A percentile compares a stretch with the other conserved stretches of the same genome.
phyloP scores from a whole-genome alignment of 2,329 filamentous ascomycete species.

The Claviceps citrina region DNA sequence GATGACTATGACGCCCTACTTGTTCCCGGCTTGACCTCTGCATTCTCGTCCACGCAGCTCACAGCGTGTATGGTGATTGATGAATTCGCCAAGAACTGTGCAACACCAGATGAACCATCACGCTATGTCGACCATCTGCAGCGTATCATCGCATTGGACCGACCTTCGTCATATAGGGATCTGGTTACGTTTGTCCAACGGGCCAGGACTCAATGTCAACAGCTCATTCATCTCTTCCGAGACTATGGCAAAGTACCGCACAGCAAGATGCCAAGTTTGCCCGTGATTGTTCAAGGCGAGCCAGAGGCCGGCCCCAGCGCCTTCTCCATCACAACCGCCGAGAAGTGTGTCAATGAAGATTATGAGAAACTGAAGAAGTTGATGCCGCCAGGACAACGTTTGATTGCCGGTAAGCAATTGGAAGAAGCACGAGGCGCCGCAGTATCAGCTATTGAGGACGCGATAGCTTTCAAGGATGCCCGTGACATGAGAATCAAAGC shows the following conservation, averaged over 20 bases:
- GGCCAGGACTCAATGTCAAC: slow-evolving; percentile 79
- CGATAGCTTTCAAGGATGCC: slow-evolving; percentile 60
- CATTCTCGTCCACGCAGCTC: slow-evolving; percentile 74
- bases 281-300: slow-evolving; percentile 88
- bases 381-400: slow-evolving; percentile 74
- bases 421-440: slow-evolving; percentile 61
- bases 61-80: slow-evolving; percentile 72
- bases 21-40: slow-evolving; percentile 50
- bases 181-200: slow-evolving; percentile 81
- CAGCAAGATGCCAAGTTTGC: slow-evolving; percentile 60
- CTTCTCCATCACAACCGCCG: slow-evolving; percentile 75
- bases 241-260: slow-evolving; percentile 73
- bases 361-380: slow-evolving; percentile 77
- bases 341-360: slow-evolving; percentile 72
- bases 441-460: slow-evolving; percentile 60
- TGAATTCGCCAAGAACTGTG: slow-evolving; percentile 59
- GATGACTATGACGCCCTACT: slow-evolving; percentile 51
- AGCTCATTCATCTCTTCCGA: slow-evolving; percentile 78
- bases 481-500: slow-evolving; percentile 78
- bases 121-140: slow-evolving; percentile 52
- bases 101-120: slow-evolving; percentile 23
- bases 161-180: slow-evolving; percentile 73
- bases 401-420: slow-evolving; percentile 68
- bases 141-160: slow-evolving; percentile 64
- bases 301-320: slow-evolving; percentile 80